Conservation (phyloP, 495 filamentous ascomycete species). For the Neurospora sp. region DNA sequence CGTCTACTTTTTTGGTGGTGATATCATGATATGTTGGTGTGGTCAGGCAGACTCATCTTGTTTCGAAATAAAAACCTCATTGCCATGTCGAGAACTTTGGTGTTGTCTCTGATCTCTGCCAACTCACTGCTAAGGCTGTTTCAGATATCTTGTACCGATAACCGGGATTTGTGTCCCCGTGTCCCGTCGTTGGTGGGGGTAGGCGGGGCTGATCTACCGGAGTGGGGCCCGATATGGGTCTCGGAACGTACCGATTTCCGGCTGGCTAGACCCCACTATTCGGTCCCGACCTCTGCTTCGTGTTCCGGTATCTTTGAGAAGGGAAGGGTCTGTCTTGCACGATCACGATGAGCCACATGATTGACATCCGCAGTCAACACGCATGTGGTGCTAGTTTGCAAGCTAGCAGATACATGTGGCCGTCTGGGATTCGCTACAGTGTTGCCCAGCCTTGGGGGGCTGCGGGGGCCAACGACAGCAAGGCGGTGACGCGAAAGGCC, state of each 20-base stretch:
- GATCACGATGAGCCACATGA: neutral
- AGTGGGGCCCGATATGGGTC: neutral
- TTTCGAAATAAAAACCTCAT: neutral
- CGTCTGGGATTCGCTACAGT: neutral
- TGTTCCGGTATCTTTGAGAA: neutral
- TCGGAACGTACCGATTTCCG: neutral
- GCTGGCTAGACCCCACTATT: neutral
- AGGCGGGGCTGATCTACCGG: neutral
- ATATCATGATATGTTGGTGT: neutral
- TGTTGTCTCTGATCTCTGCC: neutral
- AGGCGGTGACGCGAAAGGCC: neutral
- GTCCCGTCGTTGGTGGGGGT: neutral
- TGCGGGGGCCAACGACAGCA: neutral
- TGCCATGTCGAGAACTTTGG: neutral
- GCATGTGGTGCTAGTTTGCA: neutral
- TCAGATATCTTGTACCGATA: neutral
- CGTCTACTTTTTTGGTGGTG: neutral
- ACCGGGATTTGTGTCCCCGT: neutral
- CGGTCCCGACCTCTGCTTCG: neutral
- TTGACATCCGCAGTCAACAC: neutral
- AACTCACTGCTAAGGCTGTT: neutral
- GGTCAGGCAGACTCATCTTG: neutral
- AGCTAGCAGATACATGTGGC: neutral
- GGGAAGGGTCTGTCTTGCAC: neutral
- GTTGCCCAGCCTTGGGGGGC: neutral